Evolutionary conservation across 2,329 filamentous ascomycete species (phyloP).

Genomic region (Grosmannia serpens): DNA sequence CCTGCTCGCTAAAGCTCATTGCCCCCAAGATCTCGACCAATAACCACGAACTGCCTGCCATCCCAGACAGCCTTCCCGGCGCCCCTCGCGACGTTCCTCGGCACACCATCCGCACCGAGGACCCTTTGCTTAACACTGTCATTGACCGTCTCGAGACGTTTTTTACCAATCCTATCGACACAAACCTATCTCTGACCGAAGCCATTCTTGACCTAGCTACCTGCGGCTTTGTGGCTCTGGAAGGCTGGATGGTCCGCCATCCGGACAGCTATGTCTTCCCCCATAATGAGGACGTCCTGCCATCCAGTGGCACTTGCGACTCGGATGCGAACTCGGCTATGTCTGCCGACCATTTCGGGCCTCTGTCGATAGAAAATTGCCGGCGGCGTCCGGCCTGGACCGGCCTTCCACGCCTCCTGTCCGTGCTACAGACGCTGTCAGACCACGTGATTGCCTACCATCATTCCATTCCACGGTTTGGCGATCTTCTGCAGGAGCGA

Average conservation of each 20-base stretch:
- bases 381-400: constrained; percentile 42
- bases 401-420: constrained; percentile 41
- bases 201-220: constrained; percentile 70
- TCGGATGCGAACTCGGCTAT: constrained; percentile 26
- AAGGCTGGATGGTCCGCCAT: constrained; percentile 79
- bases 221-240: constrained; percentile 73
- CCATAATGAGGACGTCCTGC: constrained; percentile 24
- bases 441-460: constrained; percentile 53
- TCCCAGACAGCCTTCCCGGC: constrained; percentile 45
- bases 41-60: constrained; percentile 43
- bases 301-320: background rate
- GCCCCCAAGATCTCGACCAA: constrained; percentile 46
- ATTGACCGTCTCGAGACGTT: constrained; percentile 63
- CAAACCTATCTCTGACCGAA: constrained; percentile 80
- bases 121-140: constrained; percentile 53
- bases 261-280: constrained; percentile 52
- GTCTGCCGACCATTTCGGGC: constrained; percentile 29
- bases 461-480: constrained; percentile 56
- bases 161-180: constrained; percentile 82
- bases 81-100: constrained; percentile 48
- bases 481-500: constrained; percentile 56
- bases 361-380: constrained; percentile 38
- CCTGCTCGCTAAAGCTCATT: constrained; percentile 60
- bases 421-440: constrained; percentile 46
- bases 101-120: constrained; percentile 51